A percentile compares a stretch with the other conserved stretches of the same genome.
Conservation (phyloP, 371 early-diverging fungal genomes). For the Mucor circinelloides region DNA sequence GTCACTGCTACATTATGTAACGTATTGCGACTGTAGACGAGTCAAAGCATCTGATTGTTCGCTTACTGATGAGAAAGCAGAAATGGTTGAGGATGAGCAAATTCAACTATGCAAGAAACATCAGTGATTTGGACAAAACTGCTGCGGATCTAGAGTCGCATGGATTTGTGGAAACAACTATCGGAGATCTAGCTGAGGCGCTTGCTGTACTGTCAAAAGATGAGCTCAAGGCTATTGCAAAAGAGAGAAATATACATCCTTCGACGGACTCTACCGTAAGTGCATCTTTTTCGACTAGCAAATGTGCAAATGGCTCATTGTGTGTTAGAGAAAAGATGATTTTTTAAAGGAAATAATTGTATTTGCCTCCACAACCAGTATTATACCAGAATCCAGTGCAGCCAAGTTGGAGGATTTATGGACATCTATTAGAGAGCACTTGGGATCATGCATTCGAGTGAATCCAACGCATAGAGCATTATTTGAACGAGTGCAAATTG, state of each 20-base stretch:
- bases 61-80: conserved; percentile 67
- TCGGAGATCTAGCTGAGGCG: conserved; percentile 32
- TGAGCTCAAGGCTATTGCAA: conserved; percentile 19
- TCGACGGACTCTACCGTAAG: neutral
- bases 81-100: conserved; percentile 50
- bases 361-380: conserved; percentile 1
- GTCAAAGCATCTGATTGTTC: conserved; percentile 61
- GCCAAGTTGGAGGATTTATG: conserved; percentile 12
- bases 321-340: conserved; percentile 9
- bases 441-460: conserved; percentile 39
- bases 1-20: too few relatives aligned
- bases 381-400: neutral
- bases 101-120: conserved; percentile 34
- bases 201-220: conserved; percentile 36
- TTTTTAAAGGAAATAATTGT: neutral
- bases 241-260: conserved; percentile 2
- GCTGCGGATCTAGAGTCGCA: conserved; percentile 6
- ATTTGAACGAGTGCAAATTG: conserved; percentile 55
- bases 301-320: too few relatives aligned
- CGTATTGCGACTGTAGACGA: conserved; percentile 31
- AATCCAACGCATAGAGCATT: conserved; percentile 24
- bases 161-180: conserved; percentile 7
- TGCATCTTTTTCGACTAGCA: neutral
- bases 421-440: conserved; percentile 1
- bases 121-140: conserved; percentile 31